Base-by-base conservation (phyloP, 1,284 basidiomycete genomes). In the Trichosporon sp. region DNA sequence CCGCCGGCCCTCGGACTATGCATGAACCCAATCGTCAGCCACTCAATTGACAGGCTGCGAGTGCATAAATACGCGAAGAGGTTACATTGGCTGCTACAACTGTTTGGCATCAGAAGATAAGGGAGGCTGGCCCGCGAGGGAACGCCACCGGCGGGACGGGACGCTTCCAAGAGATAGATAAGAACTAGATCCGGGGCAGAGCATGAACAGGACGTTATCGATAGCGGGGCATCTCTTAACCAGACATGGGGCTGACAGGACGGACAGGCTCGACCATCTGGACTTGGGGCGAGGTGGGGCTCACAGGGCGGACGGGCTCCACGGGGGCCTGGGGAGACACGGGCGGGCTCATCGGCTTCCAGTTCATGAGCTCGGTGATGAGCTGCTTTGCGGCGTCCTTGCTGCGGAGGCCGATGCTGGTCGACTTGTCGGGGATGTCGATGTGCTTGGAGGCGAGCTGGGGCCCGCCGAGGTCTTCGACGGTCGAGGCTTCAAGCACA, bases 381-480 rank as follows among this genome's bases (percentile, higher is more conserved):
- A 53, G 64, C 44, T 65, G 64, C 27, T 29, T 60, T 18, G 56
- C 56, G 27, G 56, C 56, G 56, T 60, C 56, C 27, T 31, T 31
- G 56, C 15, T 9, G 27, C 56, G 56, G 15, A 60, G 56, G 27
- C 56, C 56, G 29, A 60, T 60, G 8, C 21, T 60, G 29, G 56
- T 60, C 29, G 56, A 60, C 56, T 60, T 60, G 56, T 60, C 56
- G 18, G 56, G 56, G 29, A 60, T 60, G 18, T 60, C 56, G 56
- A 60, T n/a, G 27, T 60, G 56, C 56, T 29, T 65, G 27, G 60
- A 35, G 11, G 25, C 65, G 25, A 72, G 67, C 31, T 72, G 60
- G 27, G 69, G 72, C 0, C 72, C 72, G 29, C 72, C 72, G 21
- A 66, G 64, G 63, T 72, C 72, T 64, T 68, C 65, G 53, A 70